A percentile compares a stretch with the other conserved stretches of the same genome.
Evolutionary conservation across 805 yeast species (phyloP).

Genomic region (Kockiozyma suomiensis): DNA sequence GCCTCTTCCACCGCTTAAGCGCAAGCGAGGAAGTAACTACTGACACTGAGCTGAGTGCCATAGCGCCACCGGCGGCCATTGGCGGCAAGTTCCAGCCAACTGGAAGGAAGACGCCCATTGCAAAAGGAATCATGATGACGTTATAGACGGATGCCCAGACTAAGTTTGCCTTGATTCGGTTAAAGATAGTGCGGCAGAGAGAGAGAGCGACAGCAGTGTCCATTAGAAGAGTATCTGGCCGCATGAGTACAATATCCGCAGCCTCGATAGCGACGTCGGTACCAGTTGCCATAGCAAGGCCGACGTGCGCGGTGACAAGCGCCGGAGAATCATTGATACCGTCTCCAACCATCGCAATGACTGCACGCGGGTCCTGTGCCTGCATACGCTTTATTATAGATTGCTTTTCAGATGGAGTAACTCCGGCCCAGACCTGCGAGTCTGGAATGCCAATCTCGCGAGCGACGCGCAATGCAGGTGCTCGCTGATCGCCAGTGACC

Average conservation of each 20-base stretch:
- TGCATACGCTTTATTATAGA: conserved; percentile 63
- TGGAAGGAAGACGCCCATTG: conserved; percentile 88
- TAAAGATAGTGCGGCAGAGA: conserved; percentile 69
- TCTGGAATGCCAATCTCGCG: conserved; percentile 64
- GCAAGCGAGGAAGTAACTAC: conserved; percentile 80
- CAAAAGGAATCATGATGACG: conserved; percentile 85
- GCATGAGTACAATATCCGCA: conserved; percentile 83
- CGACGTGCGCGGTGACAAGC: conserved; percentile 80
- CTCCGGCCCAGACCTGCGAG: conserved; percentile 69
- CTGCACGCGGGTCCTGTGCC: conserved; percentile 32
- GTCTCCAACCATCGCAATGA: conserved; percentile 90
- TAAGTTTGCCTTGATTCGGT: conserved; percentile 77
- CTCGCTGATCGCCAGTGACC: conserved; percentile 83
- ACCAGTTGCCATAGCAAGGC: conserved; percentile 89
- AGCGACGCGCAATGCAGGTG: conserved; percentile 68
- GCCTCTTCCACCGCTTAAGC: conserved; percentile 58
- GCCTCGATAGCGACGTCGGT: conserved; percentile 96
- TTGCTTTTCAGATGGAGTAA: conserved; percentile 77
- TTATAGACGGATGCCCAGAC: conserved; percentile 87
- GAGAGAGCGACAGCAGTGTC: conserved; percentile 58
- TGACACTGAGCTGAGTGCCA: conserved; percentile 90
- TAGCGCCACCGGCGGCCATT: conserved; percentile 85
- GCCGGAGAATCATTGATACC: conserved; percentile 99
- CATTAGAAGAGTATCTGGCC: conserved; percentile 41
- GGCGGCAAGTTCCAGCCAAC: conserved; percentile 77